phyloP scores from a whole-genome alignment of 2,329 filamentous ascomycete species.

The Zymoseptoria crescenta region DNA sequence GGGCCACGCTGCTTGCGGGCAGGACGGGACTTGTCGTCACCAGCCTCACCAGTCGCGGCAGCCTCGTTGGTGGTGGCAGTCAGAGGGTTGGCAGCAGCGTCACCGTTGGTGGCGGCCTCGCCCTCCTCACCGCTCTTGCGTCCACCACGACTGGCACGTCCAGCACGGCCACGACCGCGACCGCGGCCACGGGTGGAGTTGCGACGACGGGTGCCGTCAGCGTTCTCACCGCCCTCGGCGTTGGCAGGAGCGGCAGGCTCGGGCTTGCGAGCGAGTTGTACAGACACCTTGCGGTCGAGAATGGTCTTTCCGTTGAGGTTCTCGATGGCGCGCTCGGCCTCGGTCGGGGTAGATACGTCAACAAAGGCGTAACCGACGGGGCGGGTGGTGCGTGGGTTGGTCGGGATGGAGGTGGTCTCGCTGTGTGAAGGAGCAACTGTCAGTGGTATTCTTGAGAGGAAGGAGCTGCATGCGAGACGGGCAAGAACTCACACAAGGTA shows the following conservation, averaged over 20 bases:
- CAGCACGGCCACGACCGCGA: constrained; percentile 54
- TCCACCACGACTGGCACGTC: constrained; percentile 54
- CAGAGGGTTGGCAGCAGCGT: constrained; percentile 44
- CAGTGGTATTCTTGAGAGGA: background rate
- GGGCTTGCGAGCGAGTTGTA: constrained; percentile 96
- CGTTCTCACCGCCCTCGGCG: constrained; percentile 63
- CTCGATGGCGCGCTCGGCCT: constrained; percentile 90
- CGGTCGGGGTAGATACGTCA: constrained; percentile 86
- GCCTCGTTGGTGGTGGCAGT: constrained; percentile 47
- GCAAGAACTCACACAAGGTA: constrained; percentile 84
- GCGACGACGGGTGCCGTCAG: constrained; percentile 53
- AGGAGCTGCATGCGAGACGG: background rate
- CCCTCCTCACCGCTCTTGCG: constrained; percentile 49
- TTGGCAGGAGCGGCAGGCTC: constrained; percentile 75
- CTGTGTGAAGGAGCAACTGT: constrained; percentile 42
- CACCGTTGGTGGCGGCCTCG: constrained; percentile 40
- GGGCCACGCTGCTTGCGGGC: constrained; percentile 80
- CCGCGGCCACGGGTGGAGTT: constrained; percentile 49
- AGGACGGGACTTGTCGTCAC: constrained; percentile 42
- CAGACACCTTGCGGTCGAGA: constrained; percentile 96
- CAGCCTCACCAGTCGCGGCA: constrained; percentile 44
- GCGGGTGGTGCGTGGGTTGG: constrained; percentile 97
- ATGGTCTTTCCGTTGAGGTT: constrained; percentile 97
- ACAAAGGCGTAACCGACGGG: constrained; percentile 99
- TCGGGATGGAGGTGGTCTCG: constrained; percentile 97